A percentile compares a stretch with the other conserved stretches of the same genome.
Evolutionary conservation across 2,329 filamentous ascomycete genomes (phyloP).

Genomic region (Trichoderma sp.): DNA sequence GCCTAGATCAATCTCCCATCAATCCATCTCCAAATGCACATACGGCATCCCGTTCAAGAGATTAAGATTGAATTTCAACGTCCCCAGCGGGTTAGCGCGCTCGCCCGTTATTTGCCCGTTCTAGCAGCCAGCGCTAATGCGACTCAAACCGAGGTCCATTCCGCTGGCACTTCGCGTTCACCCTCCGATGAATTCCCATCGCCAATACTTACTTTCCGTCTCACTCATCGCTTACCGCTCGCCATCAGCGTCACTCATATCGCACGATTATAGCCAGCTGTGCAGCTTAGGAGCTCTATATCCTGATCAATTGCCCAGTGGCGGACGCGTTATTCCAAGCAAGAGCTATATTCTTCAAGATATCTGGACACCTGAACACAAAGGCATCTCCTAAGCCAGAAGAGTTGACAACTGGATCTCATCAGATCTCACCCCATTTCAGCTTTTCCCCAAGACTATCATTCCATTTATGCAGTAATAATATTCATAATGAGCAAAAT

Average conservation of each 20-base stretch:
- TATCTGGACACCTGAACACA: background rate
- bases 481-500: slow-evolving; percentile 26
- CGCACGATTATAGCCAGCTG: background rate
- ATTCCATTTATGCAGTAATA: background rate
- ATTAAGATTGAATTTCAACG: background rate
- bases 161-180: background rate
- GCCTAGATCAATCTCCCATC: background rate
- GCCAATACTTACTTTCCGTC: background rate
- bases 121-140: background rate
- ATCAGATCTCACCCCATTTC: background rate
- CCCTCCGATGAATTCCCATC: background rate
- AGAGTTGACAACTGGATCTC: background rate
- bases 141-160: background rate
- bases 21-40: background rate
- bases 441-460: background rate
- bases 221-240: background rate
- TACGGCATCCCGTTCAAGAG: background rate
- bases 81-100: background rate
- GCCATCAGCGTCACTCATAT: background rate
- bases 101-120: background rate
- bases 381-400: background rate
- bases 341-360: background rate
- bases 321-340: background rate
- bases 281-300: background rate
- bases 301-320: background rate